Percentiles rank a stretch among this genome's conserved stretches.
Conservation (phyloP, 2,329 filamentous ascomycete genomes). For the Orbilia javanica region DNA sequence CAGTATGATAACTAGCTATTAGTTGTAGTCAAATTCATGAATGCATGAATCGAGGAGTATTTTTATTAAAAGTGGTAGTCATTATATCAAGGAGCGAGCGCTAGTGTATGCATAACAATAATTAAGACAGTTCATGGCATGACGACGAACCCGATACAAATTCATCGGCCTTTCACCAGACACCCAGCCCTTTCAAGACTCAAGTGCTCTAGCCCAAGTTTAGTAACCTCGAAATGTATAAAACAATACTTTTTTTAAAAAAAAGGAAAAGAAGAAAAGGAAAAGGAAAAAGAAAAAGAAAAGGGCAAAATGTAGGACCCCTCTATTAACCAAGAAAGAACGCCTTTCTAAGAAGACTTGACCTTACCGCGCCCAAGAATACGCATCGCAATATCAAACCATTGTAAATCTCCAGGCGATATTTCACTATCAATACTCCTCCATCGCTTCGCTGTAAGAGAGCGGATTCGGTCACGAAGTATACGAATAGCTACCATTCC, state of each 20-base stretch:
- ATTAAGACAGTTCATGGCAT: too few species aligned
- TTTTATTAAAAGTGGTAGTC: background rate
- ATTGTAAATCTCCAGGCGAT: slow-evolving; percentile 34
- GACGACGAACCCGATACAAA: too few species aligned
- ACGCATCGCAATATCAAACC: slow-evolving; percentile 51
- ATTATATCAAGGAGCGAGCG: too few species aligned
- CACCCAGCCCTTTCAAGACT: too few species aligned
- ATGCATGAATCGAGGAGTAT: background rate
- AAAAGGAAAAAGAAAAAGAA: too few species aligned
- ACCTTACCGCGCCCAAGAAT: slow-evolving; percentile 46
- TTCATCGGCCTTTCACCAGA: too few species aligned
- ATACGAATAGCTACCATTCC: slow-evolving; percentile 89
- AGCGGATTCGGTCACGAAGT: slow-evolving; percentile 71
- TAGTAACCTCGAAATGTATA: too few species aligned
- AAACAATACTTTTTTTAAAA: too few species aligned
- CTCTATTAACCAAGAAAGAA: background rate
- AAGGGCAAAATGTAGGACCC: background rate
- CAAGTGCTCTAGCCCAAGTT: too few species aligned
- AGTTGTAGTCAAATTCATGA: background rate
- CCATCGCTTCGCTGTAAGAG: slow-evolving; percentile 37
- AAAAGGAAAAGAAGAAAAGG: too few species aligned
- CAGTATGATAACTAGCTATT: background rate
- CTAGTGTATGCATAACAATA: too few species aligned
- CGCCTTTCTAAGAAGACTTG: background rate
- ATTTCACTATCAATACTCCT: slow-evolving; percentile 39